Percentiles rank a stretch among this genome's conserved stretches.
These are phyloP conservation scores for Leccinum pachyderme DNA, from an alignment of 1,284 basidiomycete genomes.

Conservation along the genomic window DNA sequence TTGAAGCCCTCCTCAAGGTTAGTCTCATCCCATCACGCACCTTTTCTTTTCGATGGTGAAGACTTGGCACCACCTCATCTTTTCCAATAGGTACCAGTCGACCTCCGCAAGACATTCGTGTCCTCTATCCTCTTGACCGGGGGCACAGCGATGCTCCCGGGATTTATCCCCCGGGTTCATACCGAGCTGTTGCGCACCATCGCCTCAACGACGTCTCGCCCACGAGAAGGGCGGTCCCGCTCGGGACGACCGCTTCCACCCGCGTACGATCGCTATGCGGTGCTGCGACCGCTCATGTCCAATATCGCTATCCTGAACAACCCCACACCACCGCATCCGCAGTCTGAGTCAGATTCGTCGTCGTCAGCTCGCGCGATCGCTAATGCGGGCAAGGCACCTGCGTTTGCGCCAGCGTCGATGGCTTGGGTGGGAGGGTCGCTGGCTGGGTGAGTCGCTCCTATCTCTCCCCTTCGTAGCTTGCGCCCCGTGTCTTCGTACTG, in stretches of 20 bases:
- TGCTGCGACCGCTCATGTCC: constrained; percentile 65
- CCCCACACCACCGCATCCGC: constrained; percentile 49
- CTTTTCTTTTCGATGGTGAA: background rate
- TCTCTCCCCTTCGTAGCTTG: background rate
- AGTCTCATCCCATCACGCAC: background rate
- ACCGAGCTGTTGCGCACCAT: constrained; percentile 68
- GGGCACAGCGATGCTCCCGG: constrained; percentile 89
- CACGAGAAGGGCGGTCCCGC: constrained; percentile 35
- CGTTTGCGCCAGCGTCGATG: constrained; percentile 76
- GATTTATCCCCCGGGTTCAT: constrained; percentile 86
- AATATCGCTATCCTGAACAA: constrained; percentile 84
- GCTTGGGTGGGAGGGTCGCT: constrained; percentile 94
- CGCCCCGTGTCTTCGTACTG: background rate
- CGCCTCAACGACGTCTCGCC: constrained; percentile 35
- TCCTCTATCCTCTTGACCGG: constrained; percentile 84
- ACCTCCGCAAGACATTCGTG: constrained; percentile 79
- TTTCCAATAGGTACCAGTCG: constrained; percentile 74
- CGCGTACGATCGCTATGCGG: constrained; percentile 67
- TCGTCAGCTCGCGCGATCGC: constrained; percentile 41
- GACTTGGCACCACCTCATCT: background rate
- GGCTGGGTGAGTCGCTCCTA: constrained; percentile 64
- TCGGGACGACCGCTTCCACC: constrained; percentile 44
- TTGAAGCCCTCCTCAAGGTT: constrained; percentile 79
- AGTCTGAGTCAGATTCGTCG: constrained; percentile 14
- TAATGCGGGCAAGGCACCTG: constrained; percentile 79